Evolutionary conservation across 2,329 filamentous ascomycete genomes (phyloP).

Genomic region (Clonostachys chloroleuca): DNA sequence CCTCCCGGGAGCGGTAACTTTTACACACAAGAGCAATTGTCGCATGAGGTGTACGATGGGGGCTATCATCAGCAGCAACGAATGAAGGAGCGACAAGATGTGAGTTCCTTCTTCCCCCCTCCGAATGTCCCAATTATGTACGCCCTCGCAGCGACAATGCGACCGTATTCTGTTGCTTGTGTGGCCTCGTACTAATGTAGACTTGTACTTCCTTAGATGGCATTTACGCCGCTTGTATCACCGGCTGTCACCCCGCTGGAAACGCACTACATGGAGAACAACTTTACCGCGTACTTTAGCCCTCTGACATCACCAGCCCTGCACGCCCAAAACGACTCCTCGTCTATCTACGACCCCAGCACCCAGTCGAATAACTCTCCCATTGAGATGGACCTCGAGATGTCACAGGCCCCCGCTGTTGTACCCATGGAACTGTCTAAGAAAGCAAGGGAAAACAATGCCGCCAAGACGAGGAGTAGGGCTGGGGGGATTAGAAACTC

Average conservation of each 20-base stretch:
- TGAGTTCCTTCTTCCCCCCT: slow-evolving; percentile 23
- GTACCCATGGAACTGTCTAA: slow-evolving; percentile 44
- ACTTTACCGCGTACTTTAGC: slow-evolving; percentile 72
- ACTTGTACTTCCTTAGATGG: slow-evolving; percentile 44
- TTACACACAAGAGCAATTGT: slow-evolving; percentile 49
- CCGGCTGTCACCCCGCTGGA: slow-evolving; percentile 82
- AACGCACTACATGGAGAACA: slow-evolving; percentile 57
- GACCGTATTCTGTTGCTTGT: neutral
- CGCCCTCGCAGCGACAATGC: neutral
- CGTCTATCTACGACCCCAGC: slow-evolving; percentile 38
- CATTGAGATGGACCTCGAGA: slow-evolving; percentile 52
- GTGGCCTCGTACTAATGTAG: neutral
- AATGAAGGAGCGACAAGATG: slow-evolving; percentile 66
- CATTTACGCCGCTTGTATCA: slow-evolving; percentile 77
- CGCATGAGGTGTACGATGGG: slow-evolving; percentile 56
- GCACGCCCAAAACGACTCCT: slow-evolving; percentile 61
- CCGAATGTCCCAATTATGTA: neutral
- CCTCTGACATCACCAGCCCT: slow-evolving; percentile 78
- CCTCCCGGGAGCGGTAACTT: slow-evolving; percentile 53
- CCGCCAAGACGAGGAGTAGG: slow-evolving; percentile 46
- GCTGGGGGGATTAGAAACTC: slow-evolving; percentile 58
- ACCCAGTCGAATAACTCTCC: slow-evolving; percentile 46
- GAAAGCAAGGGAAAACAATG: slow-evolving; percentile 47
- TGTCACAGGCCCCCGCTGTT: slow-evolving; percentile 22
- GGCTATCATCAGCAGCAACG: slow-evolving; percentile 62